Percentiles rank a stretch among this genome's conserved stretches.
Evolutionary conservation across 345 rosid genomes (phyloP).

Genomic region (Streptanthus diversifolius): DNA sequence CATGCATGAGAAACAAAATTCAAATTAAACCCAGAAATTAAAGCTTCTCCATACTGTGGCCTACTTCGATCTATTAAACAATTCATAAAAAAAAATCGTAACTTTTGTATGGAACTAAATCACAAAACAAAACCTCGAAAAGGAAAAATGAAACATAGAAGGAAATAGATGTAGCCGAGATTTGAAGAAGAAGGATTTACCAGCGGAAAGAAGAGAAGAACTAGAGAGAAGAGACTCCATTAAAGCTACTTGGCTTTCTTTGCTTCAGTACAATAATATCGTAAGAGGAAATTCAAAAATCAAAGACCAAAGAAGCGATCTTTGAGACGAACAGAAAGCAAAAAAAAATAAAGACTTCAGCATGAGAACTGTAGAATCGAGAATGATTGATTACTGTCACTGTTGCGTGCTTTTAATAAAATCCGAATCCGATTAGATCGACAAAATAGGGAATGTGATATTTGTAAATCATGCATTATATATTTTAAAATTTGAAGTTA

Average conservation of each 20-base stretch:
- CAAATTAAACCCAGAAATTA: not conserved
- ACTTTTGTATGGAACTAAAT: constrained; percentile 7
- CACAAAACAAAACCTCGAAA: not conserved
- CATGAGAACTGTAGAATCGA: not conserved
- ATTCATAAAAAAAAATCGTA: constrained; percentile 1
- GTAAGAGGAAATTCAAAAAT: not conserved
- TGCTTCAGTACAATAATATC: not conserved
- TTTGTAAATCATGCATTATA: too few species aligned
- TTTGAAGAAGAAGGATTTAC: constrained; percentile 29
- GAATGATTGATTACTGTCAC: not conserved
- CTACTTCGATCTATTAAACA: constrained; percentile 9
- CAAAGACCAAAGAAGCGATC: constrained; percentile 2
- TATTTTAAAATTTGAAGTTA: too few species aligned
- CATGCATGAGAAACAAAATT: constrained; percentile 29
- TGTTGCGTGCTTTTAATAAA: not conserved
- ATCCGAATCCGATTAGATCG: not conserved
- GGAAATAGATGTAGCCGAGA: not conserved
- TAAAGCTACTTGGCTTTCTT: not conserved
- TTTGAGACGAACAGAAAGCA: not conserved
- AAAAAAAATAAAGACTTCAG: not conserved
- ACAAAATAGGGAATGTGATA: too few species aligned
- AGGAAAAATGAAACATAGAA: not conserved
- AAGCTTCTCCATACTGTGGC: constrained; percentile 2
- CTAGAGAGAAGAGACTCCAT: constrained; percentile 64
- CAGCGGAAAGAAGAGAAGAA: constrained; percentile 37